Evolutionary conservation across 306 rosid species (phyloP), one percentile per base, ranked within the genome.

Genomic region (Prinsepia uniflora): DNA sequence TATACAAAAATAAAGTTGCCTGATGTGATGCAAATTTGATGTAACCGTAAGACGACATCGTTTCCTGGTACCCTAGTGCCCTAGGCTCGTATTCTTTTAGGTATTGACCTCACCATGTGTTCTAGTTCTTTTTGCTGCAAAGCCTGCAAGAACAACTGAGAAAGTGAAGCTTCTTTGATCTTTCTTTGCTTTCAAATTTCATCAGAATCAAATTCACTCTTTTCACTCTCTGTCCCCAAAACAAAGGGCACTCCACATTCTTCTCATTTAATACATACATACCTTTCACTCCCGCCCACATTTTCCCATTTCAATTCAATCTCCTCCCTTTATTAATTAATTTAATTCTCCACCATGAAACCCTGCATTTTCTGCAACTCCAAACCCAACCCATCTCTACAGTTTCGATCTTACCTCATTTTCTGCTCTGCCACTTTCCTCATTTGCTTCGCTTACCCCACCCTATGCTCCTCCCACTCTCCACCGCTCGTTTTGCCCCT

Each of bases 401-500:
- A 72, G 39, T 69, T 65, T 9, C 34, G 41, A 12, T 47, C 68
- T 74, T 42, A 74, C 1, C 60, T 84, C 50, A 22, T 86, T 34
- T 63, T 84, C 13, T 64, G 59, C 72, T 39, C 81, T 20, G 30
- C 52, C 36, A 30, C 36, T 30, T 30, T 30, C 36, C 36, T 30
- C 4, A 30, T 30, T 30, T 30, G 36, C 36, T 30, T 30, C 36
- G 4, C 65, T 74, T 30, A 74, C 1, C 60, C 82, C 50, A 22
- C 84, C 36, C 60, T 84, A 10, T 64, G 63, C 72, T 39, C 81
- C n/a, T 19, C 52, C 41, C 56, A 74, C 2, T 43, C 72, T 41
- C 82, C 78, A 58, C 57, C 48, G 0, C 81, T 89, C 4, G 58
- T 88, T 82, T 45, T 92, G 18, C 89, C 96, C 22, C 89, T 92